Evolutionary conservation across 768 basidiomycete genomes (phyloP).

Genomic region (Harrya chromipes): DNA sequence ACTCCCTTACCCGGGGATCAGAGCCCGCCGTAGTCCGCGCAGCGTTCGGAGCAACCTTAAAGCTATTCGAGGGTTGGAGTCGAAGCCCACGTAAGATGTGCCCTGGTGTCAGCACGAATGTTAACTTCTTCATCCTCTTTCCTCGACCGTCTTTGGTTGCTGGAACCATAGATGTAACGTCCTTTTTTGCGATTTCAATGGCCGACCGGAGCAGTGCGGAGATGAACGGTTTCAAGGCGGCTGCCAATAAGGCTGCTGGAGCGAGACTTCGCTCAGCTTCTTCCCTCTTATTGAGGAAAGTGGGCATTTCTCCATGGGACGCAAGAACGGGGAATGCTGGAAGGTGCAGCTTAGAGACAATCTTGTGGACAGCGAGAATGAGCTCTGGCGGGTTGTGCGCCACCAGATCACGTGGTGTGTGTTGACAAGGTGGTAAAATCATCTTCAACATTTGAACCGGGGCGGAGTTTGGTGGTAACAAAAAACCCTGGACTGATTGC

Average conservation of each 20-base stretch:
- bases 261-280: conserved; percentile 28
- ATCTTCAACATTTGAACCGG: conserved; percentile 3
- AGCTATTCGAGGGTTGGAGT: conserved; percentile 4
- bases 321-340: conserved; percentile 18
- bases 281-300: conserved; percentile 14
- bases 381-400: conserved; percentile 25
- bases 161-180: conserved; percentile 25
- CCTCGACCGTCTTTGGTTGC: conserved; percentile 17
- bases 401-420: conserved; percentile 24
- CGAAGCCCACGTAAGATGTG: conserved; percentile 40
- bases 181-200: conserved; percentile 30
- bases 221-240: conserved; percentile 31
- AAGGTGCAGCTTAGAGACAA: conserved; percentile 17
- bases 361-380: conserved; percentile 27
- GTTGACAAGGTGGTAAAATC: conserved; percentile 10
- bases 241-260: no score
- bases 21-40: conserved; percentile 1
- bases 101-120: conserved; percentile 35
- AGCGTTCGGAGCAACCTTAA: not conserved
- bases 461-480: not conserved
- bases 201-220: conserved; percentile 34
- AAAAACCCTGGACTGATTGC: conserved; percentile 10
- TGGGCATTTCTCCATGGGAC: conserved; percentile 4
- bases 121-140: conserved; percentile 23
- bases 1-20: conserved; percentile 14